Conservation (phyloP, 129 eudicot genomes). For the Kitagawia praeruptora region DNA sequence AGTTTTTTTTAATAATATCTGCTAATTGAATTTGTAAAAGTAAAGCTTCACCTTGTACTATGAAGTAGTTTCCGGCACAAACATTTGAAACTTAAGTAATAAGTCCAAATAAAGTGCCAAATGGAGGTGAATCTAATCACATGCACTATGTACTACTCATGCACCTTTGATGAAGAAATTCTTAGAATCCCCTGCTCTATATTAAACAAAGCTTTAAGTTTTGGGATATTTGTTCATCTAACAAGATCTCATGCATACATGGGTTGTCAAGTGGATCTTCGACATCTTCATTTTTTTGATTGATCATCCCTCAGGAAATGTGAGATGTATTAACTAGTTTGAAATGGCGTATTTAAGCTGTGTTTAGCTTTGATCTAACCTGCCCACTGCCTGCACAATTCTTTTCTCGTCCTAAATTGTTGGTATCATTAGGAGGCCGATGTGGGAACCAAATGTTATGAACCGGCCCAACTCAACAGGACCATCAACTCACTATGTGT, state of each 20-base stretch:
- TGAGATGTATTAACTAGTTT: neutral
- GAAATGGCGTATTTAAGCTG: neutral
- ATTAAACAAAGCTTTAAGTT: neutral
- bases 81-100: neutral
- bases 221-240: neutral
- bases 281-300: neutral
- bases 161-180: neutral
- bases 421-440: neutral
- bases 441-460: too few species aligned
- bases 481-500: too few species aligned
- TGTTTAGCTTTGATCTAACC: conserved; percentile 1
- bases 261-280: neutral
- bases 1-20: neutral
- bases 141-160: neutral
- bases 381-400: neutral
- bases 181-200: neutral
- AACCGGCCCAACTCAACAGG: too few species aligned
- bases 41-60: neutral
- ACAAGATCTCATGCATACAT: neutral
- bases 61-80: neutral
- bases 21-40: neutral
- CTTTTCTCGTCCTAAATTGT: neutral
- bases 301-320: neutral
- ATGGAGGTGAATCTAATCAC: neutral
- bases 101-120: neutral